Evolutionary conservation across 2,329 filamentous ascomycete species (phyloP), one percentile per base, ranked within the genome.

Genomic region (Fusarium pininemorale): DNA sequence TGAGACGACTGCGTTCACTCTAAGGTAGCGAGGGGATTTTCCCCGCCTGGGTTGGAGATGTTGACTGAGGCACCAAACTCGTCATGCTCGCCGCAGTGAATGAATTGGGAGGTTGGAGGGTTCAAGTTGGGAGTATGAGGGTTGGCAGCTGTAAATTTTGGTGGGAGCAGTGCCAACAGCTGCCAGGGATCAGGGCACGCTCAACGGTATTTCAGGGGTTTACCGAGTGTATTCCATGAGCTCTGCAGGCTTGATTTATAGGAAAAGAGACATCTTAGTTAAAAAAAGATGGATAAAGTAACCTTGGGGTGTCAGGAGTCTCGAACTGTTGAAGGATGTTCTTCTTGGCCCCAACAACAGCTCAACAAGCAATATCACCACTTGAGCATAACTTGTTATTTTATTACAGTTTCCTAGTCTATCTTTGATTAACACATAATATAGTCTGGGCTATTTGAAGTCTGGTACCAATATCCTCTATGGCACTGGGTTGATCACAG

Each of bases 161-260:
- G 26, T 42, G 44, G 18, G 35, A 41, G 48, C 70, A 73, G 70
- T 74, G 70, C 44, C 57, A 66, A 45, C 35, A 70, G 24, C 38
- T 53, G 66, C 30, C 53, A 48, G 57, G 26, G 8, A 38, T 42
- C 20, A 44, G 59, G 24, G 22, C 18, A 12, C 48, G 48, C 26
- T 38, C 3, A 37, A 38, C 11, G 16, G 13, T 7, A 39, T 24
- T 16, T 15, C 14, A 30, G 42, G 26, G n/a, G 7, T 18, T 5
- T 11, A 11, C 16, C 20, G 7, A 28, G 4, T 28, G 20, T 13
- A 10, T 8, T 6, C n/a, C 28, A 16, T 28, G 24, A 50, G n/a
- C 24, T 15, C 32, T 22, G 14, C 11, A 8, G 24, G 8, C 18
- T 28, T 54, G 6, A 1, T 28, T 22, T 54, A 38, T 28, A 26